Evolutionary conservation across 371 early-diverging fungal species (phyloP).

Genomic region (Fennellomyces sp.): DNA sequence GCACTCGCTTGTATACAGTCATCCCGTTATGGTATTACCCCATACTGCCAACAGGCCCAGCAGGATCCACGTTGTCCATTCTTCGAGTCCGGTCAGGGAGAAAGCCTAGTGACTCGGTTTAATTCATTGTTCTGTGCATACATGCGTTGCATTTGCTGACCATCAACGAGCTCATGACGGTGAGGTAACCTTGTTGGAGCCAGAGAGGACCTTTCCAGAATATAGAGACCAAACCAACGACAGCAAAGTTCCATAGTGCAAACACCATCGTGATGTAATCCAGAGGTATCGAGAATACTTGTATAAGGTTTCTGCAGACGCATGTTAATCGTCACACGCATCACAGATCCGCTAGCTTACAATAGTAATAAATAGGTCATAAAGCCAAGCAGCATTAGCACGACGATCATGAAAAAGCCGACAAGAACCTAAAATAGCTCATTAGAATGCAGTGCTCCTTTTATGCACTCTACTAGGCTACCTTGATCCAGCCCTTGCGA

Average conservation of each 20-base stretch:
- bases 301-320: constrained; percentile 45
- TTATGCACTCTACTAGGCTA: constrained; percentile 10
- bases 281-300: constrained; percentile 69
- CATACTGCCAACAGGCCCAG: constrained; percentile 80
- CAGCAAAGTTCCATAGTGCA: constrained; percentile 80
- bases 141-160: constrained; percentile 26
- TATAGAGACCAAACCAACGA: constrained; percentile 76
- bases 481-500: constrained; percentile 78
- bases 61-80: constrained; percentile 86
- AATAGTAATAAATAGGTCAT: constrained; percentile 74
- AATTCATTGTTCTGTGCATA: not conserved
- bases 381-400: constrained; percentile 70
- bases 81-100: constrained; percentile 70
- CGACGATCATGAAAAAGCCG: constrained; percentile 78
- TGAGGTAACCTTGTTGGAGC: constrained; percentile 80
- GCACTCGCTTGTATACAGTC: not conserved
- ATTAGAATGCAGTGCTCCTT: not conserved
- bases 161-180: constrained; percentile 84
- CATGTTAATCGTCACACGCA: no score
- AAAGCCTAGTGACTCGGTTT: no score
- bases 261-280: constrained; percentile 79
- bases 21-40: constrained; percentile 56
- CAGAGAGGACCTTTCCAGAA: constrained; percentile 84
- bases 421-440: constrained; percentile 54
- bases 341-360: no score